These are phyloP conservation scores for Penicillium sp. DNA, from an alignment of 2,329 filamentous ascomycete species.

Conservation along the genomic window DNA sequence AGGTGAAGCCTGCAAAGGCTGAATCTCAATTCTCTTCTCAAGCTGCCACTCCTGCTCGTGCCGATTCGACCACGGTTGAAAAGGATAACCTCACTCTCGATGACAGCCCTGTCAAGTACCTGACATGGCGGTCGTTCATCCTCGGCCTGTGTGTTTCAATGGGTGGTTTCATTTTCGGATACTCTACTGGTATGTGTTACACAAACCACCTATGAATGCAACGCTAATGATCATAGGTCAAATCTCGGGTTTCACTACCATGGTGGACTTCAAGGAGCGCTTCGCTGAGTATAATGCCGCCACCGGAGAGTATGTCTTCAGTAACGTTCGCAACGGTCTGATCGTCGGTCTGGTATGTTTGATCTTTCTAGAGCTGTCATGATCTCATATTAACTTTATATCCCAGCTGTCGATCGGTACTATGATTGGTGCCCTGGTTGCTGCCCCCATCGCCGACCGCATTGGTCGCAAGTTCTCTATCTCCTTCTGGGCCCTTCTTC, in stretches of 20 bases:
- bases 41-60: conserved; percentile 33
- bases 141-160: conserved; percentile 49
- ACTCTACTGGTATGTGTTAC: conserved; percentile 39
- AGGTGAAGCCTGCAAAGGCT: conserved; percentile 29
- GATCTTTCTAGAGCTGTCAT: not conserved
- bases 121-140: conserved; percentile 46
- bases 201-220: not conserved
- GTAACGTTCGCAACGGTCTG: conserved; percentile 45
- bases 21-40: conserved; percentile 35
- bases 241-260: conserved; percentile 48
- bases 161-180: conserved; percentile 51
- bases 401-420: conserved; percentile 46
- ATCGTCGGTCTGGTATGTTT: conserved; percentile 46
- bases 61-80: conserved; percentile 32
- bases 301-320: conserved; percentile 40
- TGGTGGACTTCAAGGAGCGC: conserved; percentile 46
- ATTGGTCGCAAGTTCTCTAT: conserved; percentile 49
- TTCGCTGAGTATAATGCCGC: conserved; percentile 38
- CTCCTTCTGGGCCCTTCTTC: conserved; percentile 46
- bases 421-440: conserved; percentile 43
- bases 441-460: conserved; percentile 47
- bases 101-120: conserved; percentile 44
- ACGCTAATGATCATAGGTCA: conserved; percentile 34
- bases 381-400: conserved; percentile 9
- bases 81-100: conserved; percentile 37